Evolutionary conservation across 495 filamentous ascomycete species (phyloP).

Genomic region (Penicillium verhagenii): DNA sequence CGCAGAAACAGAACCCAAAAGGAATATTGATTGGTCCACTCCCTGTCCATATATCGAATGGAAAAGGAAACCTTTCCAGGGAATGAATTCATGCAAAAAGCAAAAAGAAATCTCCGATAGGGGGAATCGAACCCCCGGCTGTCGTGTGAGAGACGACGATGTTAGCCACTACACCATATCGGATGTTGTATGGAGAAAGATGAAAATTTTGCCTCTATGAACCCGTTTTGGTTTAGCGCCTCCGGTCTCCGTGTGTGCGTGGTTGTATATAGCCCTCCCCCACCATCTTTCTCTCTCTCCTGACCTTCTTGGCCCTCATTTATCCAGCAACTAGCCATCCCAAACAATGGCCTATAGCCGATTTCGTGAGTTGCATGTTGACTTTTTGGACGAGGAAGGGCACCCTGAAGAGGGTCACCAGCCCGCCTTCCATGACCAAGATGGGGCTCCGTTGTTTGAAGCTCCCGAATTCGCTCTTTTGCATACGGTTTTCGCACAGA

Average conservation of each 20-base stretch:
- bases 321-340: not conserved
- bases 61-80: no score
- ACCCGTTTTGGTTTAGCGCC: no score
- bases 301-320: not conserved
- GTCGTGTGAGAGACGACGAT: conserved; percentile 45
- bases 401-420: not conserved
- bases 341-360: not conserved
- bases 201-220: no score
- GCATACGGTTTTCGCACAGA: not conserved
- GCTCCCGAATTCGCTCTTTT: not conserved
- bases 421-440: not conserved
- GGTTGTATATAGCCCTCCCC: no score
- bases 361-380: not conserved
- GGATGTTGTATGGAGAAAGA: no score
- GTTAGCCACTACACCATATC: conserved; percentile 47
- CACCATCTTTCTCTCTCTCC: not conserved
- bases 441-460: not conserved
- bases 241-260: no score
- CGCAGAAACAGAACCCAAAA: no score
- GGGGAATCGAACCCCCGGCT: conserved; percentile 45
- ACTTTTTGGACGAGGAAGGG: not conserved
- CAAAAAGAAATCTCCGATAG: conserved; percentile 30
- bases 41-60: no score
- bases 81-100: no score
- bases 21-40: no score